Evolutionary conservation across 768 basidiomycete genomes (phyloP), one percentile per base, ranked within the genome.

Genomic region (Suillus discolor): DNA sequence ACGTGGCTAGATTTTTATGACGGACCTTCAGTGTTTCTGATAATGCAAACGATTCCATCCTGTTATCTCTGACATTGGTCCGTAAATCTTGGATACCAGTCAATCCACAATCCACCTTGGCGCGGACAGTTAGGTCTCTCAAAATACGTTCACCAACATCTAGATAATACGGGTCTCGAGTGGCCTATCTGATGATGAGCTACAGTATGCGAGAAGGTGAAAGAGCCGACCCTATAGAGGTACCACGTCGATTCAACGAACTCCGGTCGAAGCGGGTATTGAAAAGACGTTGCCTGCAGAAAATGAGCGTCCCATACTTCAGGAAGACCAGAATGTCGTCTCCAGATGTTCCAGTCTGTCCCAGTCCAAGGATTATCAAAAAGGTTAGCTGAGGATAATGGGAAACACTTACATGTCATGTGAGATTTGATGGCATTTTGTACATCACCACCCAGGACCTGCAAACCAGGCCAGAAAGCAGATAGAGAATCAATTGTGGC

Each of bases 191-290:
- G 49, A 55, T 23, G 23, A 47, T 67, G 28, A 69, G 65, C 6
- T 65, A 45, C 64, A 63, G 57, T 47, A 36, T 65, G 53, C 12
- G 23, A 20, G 7, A 54, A 41, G 49, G 31, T 54, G 28, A 54
- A 57, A 31, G 6, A 20, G 76, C 87, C 67, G 70, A 92, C 94
- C 61, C 92, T 85, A 72, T 97, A 98, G 20, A 99, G 81, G 78
- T 96, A 97, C 89, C 96, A 96, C 6, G 94, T 99, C 25, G 93
- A 95, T 78, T 99, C 97, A 64, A 97, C 86, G 70, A 97, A 96
- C 78, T 99, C 97, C 66, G 93, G 93, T 62, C 93, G 83, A 64
- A 94, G 79, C 15, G 93, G 93, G 68, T 93, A 94, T 68, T 92
- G 90, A 70, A 86, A 81, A 31, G 91, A 88, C 8, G 90, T 92